These are phyloP conservation scores for Cicer yamashitae DNA, from an alignment of 306 rosid species.

Conservation along the genomic window DNA sequence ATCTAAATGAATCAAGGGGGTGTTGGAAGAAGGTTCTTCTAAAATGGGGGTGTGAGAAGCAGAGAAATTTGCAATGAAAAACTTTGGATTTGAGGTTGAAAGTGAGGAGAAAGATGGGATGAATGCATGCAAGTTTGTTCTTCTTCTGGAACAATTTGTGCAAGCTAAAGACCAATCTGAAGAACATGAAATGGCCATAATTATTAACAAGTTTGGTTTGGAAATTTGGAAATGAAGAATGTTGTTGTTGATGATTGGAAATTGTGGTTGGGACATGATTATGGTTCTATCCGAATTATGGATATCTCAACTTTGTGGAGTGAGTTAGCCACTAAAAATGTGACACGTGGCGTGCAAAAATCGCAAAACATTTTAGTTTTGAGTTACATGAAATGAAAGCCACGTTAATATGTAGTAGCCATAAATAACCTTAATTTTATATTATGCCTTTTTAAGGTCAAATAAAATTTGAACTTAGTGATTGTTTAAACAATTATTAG, in stretches of 20 bases:
- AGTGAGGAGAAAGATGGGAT: slow-evolving; percentile 45
- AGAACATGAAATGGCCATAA: slow-evolving; percentile 62
- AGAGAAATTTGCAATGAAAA: slow-evolving; percentile 50
- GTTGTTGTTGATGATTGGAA: neutral
- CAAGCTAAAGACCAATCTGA: slow-evolving; percentile 63
- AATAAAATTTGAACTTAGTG: neutral
- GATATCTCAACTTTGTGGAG: slow-evolving; percentile 48
- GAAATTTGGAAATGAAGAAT: slow-evolving; percentile 27
- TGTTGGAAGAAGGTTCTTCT: slow-evolving; percentile 55
- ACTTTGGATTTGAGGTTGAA: slow-evolving; percentile 42
- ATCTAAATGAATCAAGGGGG: slow-evolving; percentile 47
- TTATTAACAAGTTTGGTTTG: slow-evolving; percentile 27
- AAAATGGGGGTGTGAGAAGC: slow-evolving; percentile 58
- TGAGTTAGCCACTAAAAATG: slow-evolving; percentile 29
- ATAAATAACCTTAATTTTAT: neutral
- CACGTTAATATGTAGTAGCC: slow-evolving; percentile 21
- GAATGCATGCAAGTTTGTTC: slow-evolving; percentile 31
- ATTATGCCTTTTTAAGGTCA: neutral
- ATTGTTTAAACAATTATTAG: neutral
- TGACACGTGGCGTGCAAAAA: slow-evolving; percentile 44
- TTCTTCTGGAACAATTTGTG: slow-evolving; percentile 35
- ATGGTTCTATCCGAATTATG: slow-evolving; percentile 43
- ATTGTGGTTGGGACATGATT: neutral
- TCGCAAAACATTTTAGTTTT: neutral
- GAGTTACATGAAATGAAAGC: neutral